Evolutionary conservation across 106 monocot species (phyloP).

Genomic region (Triglochin maritima): DNA sequence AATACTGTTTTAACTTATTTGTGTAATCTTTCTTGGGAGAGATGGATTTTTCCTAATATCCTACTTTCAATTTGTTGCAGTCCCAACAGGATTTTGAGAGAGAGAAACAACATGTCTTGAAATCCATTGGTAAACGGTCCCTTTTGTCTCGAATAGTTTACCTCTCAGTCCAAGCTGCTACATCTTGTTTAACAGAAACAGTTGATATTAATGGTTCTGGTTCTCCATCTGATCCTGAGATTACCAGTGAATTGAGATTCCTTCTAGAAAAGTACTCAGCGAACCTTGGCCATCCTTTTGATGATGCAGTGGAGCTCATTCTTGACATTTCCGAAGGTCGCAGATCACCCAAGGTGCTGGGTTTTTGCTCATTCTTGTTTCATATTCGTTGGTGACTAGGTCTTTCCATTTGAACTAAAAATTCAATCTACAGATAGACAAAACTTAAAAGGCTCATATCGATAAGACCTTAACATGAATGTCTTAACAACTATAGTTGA

Average conservation of each 20-base stretch:
- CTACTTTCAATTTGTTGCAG: no score
- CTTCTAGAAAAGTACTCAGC: conserved; percentile 53
- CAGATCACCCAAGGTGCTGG: conserved; percentile 51
- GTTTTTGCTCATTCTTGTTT: conserved; percentile 1
- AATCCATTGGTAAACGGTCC: conserved; percentile 46
- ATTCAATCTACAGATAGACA: no score
- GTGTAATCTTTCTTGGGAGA: no score
- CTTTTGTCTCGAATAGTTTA: conserved; percentile 59
- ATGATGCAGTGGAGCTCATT: conserved; percentile 45
- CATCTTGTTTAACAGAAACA: conserved; percentile 36
- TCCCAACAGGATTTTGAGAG: no score
- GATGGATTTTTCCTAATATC: no score
- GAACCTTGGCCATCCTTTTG: conserved; percentile 39
- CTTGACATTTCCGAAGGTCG: conserved; percentile 31
- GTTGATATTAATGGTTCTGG: conserved; percentile 15
- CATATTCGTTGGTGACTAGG: not conserved
- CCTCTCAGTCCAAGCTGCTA: conserved; percentile 44
- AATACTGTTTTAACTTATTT: no score
- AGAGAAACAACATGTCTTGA: conserved; percentile 14
- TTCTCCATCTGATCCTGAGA: no score
- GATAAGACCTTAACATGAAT: no score
- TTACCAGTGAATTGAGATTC: conserved; percentile 25
- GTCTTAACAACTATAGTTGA: no score
- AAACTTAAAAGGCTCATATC: no score
- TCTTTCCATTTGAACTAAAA: no score